Conservation (phyloP, 2,329 filamentous ascomycete species). For the Aschersonia sp. region DNA sequence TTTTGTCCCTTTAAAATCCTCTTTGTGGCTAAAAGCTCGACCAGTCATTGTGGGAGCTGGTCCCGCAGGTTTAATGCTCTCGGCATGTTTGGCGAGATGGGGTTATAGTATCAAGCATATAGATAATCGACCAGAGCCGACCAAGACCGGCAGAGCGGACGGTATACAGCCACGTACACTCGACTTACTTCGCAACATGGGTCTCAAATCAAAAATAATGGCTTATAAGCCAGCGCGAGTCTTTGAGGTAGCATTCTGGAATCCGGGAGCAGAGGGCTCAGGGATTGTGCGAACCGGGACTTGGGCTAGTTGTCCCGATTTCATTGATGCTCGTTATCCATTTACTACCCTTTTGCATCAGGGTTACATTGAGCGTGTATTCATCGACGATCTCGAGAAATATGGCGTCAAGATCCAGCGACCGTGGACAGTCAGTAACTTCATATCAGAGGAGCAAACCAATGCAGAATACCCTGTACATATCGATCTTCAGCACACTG, state of each 20-base stretch:
- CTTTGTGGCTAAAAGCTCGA: background rate
- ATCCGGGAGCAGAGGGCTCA: slow-evolving; percentile 37
- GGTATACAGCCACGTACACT: slow-evolving; percentile 84
- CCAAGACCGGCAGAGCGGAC: slow-evolving; percentile 73
- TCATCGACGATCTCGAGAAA: slow-evolving; percentile 50
- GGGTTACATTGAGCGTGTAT: slow-evolving; percentile 55
- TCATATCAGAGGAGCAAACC: slow-evolving; percentile 39
- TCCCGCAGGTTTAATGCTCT: slow-evolving; percentile 76
- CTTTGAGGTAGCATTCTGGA: slow-evolving; percentile 65
- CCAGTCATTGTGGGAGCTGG: slow-evolving; percentile 80
- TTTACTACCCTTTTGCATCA: slow-evolving; percentile 61
- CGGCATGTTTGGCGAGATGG: slow-evolving; percentile 79
- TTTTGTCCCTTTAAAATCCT: background rate
- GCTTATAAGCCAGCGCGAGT: slow-evolving; percentile 75
- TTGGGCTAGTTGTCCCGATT: slow-evolving; percentile 81
- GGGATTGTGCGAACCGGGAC: slow-evolving; percentile 53
- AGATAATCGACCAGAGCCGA: slow-evolving; percentile 78
- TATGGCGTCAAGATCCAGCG: slow-evolving; percentile 46
- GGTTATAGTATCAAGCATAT: slow-evolving; percentile 93
- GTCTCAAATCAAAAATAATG: slow-evolving; percentile 79
- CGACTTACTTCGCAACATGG: slow-evolving; percentile 80
- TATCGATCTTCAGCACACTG: slow-evolving; percentile 62
- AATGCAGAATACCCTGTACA: slow-evolving; percentile 62
- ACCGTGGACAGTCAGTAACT: slow-evolving; percentile 50
- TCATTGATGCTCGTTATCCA: slow-evolving; percentile 59